Evolutionary conservation across 352 stramenopile genomes (phyloP), one percentile per base, ranked within the genome.

Genomic region (Phytophthora sojae): DNA sequence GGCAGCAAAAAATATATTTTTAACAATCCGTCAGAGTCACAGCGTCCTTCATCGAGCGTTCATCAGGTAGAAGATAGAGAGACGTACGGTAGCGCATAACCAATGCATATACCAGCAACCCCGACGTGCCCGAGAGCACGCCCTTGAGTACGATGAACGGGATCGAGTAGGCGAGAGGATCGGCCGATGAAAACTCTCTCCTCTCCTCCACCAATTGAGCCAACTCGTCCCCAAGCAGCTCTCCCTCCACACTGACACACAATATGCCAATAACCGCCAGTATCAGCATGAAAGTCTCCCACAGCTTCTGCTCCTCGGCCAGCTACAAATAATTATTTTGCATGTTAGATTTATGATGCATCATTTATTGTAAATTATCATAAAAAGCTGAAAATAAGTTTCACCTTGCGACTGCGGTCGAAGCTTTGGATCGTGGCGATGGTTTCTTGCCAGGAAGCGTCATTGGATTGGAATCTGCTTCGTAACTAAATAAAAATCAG

Each of bases 261-360:
- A 74, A 11, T 19, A 89, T 78, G 51, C 67, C 70, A 11, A 81
- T 56, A 30, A 75, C n/a, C 8, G 79, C 75, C 25, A 81, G 29
- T 6, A 64, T 49, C 25, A 88, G 64, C 83, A 89, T 90, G 64
- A 53, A 70, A 60, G 73, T 90, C 61, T 90, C 83, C 35, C 83
- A 62, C 4, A 70, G 64, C 11, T 52, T 54, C 25, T 61, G 76
- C 25, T 62, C 59, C 1, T 58, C 15, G 0, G 56, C 44, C 17
- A 85, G 45, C 78, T 85, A 23, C 53, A 42, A 17, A 42, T 8
- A 42, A 42, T 15, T 42, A 12, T 15, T 42, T 42, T 12, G 29
- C 6, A 32, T 42, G 9, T 6, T 6, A 42, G 11, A 15, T 21
- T 42, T 42, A 42, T 42, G 32, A 32, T 6, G 29, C 29, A 32